Base-by-base conservation (phyloP, 345 rosid genomes). In the Acer negundo region DNA sequence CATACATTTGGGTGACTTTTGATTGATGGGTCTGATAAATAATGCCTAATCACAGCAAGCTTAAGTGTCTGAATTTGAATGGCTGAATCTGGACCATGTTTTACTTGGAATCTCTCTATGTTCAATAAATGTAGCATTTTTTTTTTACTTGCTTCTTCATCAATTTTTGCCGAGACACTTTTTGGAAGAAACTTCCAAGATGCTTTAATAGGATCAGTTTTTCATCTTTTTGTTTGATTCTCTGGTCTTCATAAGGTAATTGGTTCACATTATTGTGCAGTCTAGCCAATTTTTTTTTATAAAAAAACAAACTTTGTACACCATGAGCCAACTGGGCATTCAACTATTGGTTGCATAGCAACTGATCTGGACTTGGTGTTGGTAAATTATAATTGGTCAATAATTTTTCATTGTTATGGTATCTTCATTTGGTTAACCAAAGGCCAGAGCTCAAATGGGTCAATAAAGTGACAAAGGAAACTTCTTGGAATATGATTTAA, bases 301-400 rank as follows among this genome's bases (percentile, higher is more conserved):
- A 12, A 49, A 15, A 16, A 31, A 17, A 62, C 31, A 24, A 62
- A 69, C 23, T 13, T 15, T 11, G 51, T 6, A 22, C 19, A 58
- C 46, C 55, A 28, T 56, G n/a, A 56, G 63, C 75, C 65, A 72
- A 72, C 63, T 38, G 28, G 28, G 44, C 49, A n/a, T 35, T 13
- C 65, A 56, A n/a, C 58, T 71, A 71, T 3, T 35, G n/a, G n/a
- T 35, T 35, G 38, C 38, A 35, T 35, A 35, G 38, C 38, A 35
- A 35, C 38, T 35, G 38, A 35, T 35, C 38, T 35, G 38, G 38
- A 35, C 38, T 35, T 35, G 38, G 38, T 35, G 38, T 35, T 35
- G 6, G 38, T 35, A 35, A 35, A 35, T 35, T 35, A 35, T 35
- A 35, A 35, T 35, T 4, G 4, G 38, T 35, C 38, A 35, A 35